Evolutionary conservation across 2,329 filamentous ascomycete genomes (phyloP), one percentile per base, ranked within the genome.

Genomic region (Trichoderma cornu-damae): DNA sequence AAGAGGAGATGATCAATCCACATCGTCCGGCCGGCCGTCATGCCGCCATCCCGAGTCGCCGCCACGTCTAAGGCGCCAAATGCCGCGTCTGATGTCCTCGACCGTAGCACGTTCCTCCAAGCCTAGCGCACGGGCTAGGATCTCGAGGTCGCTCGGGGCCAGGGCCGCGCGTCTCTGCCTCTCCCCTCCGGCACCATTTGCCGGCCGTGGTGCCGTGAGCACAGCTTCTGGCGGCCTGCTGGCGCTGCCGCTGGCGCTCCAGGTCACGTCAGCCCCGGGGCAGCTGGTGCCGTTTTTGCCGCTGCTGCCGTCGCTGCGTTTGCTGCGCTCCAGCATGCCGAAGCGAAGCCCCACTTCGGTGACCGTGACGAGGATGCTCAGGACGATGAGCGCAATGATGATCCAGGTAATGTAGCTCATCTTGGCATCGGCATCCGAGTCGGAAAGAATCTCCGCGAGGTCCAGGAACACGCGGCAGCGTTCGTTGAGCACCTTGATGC

Each of bases 371-470:
- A 91, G 77, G 67, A 99, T 97, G 68, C 88, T 93, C 63, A 97
- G 77, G 46, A 95, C 73, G 68, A 99, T 99, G 44, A 99, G 82
- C 44, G 96, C 80, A 67, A 99, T 99, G 72, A 97, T 88, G 71
- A 99, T 97, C 93, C 93, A 97, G 1, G 94, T 99, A 69, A 96
- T 96, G 63, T 82, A 80, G 64, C 90, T 96, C 88, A 96, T 97
- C 72, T 96, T 96, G 63, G 89, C 87, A 70, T 97, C 91, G 20
- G 90, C 90, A 55, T 96, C 92, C 2, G 85, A 90, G 73, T 99
- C 93, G 12, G 89, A 91, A 1, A 99, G 78, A 22, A 99, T 96
- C 73, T 96, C 92, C 44, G 94, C 92, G 8, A 99, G 83, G 71
- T 99, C 94, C 16, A 99, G 82, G 74, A 99, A 99, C 50, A 99